Evolutionary conservation across 1,284 basidiomycete species (phyloP).

Genomic region (Entoloma clypeatum): DNA sequence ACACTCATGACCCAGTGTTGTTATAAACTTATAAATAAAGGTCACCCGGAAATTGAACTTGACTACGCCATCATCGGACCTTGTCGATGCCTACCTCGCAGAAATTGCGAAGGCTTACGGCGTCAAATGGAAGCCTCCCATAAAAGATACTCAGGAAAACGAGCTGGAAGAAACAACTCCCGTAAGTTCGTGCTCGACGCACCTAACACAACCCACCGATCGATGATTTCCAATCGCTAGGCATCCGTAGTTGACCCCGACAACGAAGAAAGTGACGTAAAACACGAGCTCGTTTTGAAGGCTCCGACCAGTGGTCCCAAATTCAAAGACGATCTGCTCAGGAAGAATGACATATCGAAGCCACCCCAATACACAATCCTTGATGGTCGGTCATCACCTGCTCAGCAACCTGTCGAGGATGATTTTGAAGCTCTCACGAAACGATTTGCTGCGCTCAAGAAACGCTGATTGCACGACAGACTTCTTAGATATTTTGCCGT

Average conservation of each 20-base stretch:
- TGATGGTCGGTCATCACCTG: slow-evolving; percentile 26
- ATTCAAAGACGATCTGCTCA: slow-evolving; percentile 36
- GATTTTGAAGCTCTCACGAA: slow-evolving; percentile 69
- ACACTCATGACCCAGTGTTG: slow-evolving; percentile 2
- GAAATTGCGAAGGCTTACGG: slow-evolving; percentile 89
- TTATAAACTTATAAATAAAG: slow-evolving; percentile 33
- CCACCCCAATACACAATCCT: slow-evolving; percentile 14
- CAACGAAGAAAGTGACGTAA: slow-evolving; percentile 6
- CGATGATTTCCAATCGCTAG: too few relatives aligned
- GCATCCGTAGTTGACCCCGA: too few relatives aligned
- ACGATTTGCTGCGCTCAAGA: slow-evolving; percentile 79
- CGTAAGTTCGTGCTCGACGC: slow-evolving; percentile 11
- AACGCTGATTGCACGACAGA: slow-evolving; percentile 43
- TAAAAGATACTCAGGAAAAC: slow-evolving; percentile 25
- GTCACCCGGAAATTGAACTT: slow-evolving; percentile 69
- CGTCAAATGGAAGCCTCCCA: slow-evolving; percentile 60
- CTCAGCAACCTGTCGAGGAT: slow-evolving; percentile 43
- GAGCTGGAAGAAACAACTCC: slow-evolving; percentile 23
- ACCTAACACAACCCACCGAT: too few relatives aligned
- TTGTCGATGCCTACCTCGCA: slow-evolving; percentile 83
- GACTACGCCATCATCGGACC: slow-evolving; percentile 63
- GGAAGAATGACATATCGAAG: slow-evolving; percentile 14
- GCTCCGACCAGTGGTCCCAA: slow-evolving; percentile 48
- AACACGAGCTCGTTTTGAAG: too few relatives aligned
- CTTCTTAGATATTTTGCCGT: not conserved